A percentile compares a stretch with the other conserved stretches of the same genome.
These are phyloP conservation scores for Fusarium annulatum DNA, from an alignment of 2,329 filamentous ascomycete genomes.

Conservation along the genomic window DNA sequence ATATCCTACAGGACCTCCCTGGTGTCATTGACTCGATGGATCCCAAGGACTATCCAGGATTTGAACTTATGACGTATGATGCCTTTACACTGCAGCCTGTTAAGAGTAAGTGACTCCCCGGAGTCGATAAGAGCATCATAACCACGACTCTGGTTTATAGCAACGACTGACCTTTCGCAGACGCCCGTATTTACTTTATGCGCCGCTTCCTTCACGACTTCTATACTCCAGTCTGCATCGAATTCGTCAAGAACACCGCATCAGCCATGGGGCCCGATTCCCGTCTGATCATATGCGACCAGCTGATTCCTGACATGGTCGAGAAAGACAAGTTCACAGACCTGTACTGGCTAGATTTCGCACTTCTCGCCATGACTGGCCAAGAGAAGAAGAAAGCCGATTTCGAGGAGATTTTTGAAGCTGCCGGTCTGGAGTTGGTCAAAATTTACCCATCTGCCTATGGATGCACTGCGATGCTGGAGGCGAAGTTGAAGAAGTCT, in stretches of 20 bases:
- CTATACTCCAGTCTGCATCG: constrained; percentile 45
- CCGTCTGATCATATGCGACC: constrained; percentile 50
- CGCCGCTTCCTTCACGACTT: constrained; percentile 50
- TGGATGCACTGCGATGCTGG: constrained; percentile 49
- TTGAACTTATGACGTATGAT: constrained; percentile 44
- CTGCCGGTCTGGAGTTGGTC: constrained; percentile 48
- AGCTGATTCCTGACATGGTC: constrained; percentile 49
- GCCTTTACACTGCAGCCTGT: constrained; percentile 36
- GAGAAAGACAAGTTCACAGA: constrained; percentile 41
- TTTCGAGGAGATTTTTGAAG: constrained; percentile 48
- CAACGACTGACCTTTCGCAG: constrained; percentile 19
- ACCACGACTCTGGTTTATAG: neutral
- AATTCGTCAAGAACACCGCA: constrained; percentile 47
- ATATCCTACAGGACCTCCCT: constrained; percentile 50
- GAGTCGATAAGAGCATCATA: rapidly evolving
- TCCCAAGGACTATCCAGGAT: constrained; percentile 33
- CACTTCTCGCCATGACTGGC: constrained; percentile 46
- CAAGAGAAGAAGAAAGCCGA: constrained; percentile 48
- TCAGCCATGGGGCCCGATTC: constrained; percentile 49
- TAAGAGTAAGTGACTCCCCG: constrained; percentile 25
- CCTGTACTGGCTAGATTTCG: constrained; percentile 49
- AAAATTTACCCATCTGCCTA: constrained; percentile 47
- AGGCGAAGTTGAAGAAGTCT: constrained; percentile 42
- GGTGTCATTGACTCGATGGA: constrained; percentile 45
- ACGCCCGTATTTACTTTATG: constrained; percentile 50